These are phyloP conservation scores for Pseudofabraea citricarpa DNA, from an alignment of 2,329 filamentous ascomycete species.

Conservation along the genomic window DNA sequence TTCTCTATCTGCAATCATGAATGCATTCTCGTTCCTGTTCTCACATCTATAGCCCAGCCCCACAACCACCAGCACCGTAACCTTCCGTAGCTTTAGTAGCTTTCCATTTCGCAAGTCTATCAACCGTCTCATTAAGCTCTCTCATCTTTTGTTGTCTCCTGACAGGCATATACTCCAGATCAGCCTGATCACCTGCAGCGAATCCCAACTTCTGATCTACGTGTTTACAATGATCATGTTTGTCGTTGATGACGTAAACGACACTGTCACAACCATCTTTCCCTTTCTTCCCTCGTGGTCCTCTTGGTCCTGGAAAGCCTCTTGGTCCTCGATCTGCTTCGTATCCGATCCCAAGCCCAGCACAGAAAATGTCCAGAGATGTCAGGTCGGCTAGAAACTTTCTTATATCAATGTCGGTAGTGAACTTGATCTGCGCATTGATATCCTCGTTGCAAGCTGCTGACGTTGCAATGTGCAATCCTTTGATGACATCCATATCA, in stretches of 20 bases:
- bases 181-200: neutral
- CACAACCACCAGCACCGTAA: no score
- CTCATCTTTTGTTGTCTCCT: no score
- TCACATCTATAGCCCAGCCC: no score
- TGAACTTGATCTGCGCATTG: constrained; percentile 45
- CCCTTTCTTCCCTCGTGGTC: neutral
- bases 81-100: no score
- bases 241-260: neutral
- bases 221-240: neutral
- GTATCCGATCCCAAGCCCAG: neutral
- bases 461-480: constrained; percentile 49
- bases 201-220: neutral
- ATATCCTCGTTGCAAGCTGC: constrained; percentile 51
- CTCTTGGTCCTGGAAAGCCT: neutral
- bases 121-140: no score
- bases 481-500: constrained; percentile 37
- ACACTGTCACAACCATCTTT: neutral
- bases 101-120: no score
- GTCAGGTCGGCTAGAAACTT: constrained; percentile 48
- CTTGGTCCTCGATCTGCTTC: neutral
- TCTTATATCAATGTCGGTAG: constrained; percentile 48
- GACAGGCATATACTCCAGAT: no score
- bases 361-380: neutral
- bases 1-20: no score
- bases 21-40: no score